phyloP scores from a whole-genome alignment of 1,284 basidiomycete genomes.

The Ustilago curta region DNA sequence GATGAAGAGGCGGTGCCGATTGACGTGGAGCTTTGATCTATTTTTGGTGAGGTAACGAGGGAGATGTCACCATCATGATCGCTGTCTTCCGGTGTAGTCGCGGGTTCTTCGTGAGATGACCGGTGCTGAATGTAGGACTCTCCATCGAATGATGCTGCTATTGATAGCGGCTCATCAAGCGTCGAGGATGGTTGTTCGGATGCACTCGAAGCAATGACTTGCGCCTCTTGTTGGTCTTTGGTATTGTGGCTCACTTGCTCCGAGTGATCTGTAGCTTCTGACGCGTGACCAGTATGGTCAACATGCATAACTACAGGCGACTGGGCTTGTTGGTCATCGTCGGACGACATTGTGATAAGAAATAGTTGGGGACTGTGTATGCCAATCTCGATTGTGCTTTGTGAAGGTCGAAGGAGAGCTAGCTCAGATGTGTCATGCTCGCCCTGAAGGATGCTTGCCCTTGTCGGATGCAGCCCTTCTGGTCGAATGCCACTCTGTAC shows the following conservation, averaged over 20 bases:
- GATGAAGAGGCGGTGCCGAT: neutral
- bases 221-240: neutral
- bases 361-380: neutral
- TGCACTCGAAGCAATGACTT: neutral
- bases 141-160: neutral
- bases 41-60: constrained; percentile 19
- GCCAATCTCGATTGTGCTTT: neutral
- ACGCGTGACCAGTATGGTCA: neutral
- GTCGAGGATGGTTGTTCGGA: neutral
- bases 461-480: neutral
- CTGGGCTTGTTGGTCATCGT: neutral
- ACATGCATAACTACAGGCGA: neutral
- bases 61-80: constrained; percentile 35
- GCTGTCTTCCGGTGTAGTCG: neutral
- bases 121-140: neutral
- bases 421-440: neutral
- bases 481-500: too few relatives aligned
- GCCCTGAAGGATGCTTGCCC: neutral
- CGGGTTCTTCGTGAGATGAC: neutral
- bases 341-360: neutral
- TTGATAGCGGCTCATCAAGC: neutral
- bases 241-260: neutral
- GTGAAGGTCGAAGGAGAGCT: neutral
- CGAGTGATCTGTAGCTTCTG: neutral
- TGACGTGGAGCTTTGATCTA: neutral